phyloP scores from a whole-genome alignment of 2,329 filamentous ascomycete species.

The Penicillium hordei region DNA sequence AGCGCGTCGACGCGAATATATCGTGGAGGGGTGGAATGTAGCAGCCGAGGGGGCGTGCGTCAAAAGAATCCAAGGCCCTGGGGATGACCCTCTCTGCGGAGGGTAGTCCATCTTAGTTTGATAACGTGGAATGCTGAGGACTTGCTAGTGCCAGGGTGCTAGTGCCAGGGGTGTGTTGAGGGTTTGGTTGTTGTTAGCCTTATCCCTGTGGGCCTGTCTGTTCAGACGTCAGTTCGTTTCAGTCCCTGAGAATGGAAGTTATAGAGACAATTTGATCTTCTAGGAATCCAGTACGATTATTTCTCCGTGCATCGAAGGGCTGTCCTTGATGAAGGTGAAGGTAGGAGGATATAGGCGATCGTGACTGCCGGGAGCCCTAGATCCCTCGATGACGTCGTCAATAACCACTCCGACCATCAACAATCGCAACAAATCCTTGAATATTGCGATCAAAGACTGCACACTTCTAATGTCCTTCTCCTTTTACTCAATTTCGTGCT shows the following conservation, averaged over 20 bases:
- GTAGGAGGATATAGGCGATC: conserved; percentile 3
- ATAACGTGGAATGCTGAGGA: conserved; percentile 20
- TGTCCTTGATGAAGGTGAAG: conserved; percentile 5
- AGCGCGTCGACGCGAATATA: conserved; percentile 28
- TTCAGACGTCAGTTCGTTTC: conserved; percentile 16
- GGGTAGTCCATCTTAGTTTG: conserved; percentile 1
- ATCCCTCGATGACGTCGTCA: conserved; percentile 20
- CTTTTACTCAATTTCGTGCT: not conserved
- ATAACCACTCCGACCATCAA: not conserved
- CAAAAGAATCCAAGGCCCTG: conserved; percentile 23
- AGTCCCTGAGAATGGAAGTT: conserved; percentile 16
- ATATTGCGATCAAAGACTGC: too few relatives aligned
- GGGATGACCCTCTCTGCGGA: not conserved
- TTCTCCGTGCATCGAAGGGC: conserved; percentile 13
- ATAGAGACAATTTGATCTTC: conserved; percentile 6
- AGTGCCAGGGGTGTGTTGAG: conserved; percentile 16
- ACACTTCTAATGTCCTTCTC: not conserved
- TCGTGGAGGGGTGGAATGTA: conserved; percentile 30
- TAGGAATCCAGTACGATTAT: conserved; percentile 3
- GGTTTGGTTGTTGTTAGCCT: not conserved
- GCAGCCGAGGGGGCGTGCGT: conserved; percentile 20
- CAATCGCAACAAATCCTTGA: not conserved
- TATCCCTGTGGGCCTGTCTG: conserved; percentile 14
- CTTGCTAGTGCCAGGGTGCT: conserved; percentile 12
- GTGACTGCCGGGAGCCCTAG: conserved; percentile 1